A percentile compares a stretch with the other conserved stretches of the same genome.
phyloP scores from a whole-genome alignment of 192 early-diverging fungal genomes.

The Entomortierella chlamydospora region DNA sequence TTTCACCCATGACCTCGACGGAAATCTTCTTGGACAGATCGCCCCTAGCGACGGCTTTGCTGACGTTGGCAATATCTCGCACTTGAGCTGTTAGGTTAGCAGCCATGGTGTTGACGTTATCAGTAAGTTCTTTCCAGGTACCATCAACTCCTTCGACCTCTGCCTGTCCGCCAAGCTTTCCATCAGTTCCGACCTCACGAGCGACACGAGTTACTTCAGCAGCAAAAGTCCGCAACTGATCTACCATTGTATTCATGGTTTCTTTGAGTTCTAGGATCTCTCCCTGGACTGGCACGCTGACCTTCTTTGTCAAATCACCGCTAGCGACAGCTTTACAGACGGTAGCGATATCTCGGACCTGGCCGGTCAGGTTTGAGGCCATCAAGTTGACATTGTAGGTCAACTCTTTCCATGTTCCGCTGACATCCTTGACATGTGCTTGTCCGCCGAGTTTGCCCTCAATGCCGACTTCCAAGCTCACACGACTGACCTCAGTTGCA shows the following conservation, averaged over 20 bases:
- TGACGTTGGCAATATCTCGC: conserved; percentile 71
- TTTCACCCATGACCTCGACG: conserved; percentile 70
- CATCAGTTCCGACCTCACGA: conserved; percentile 71
- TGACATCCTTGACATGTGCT: conserved; percentile 65
- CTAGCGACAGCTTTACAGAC: conserved; percentile 68
- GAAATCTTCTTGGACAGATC: conserved; percentile 69
- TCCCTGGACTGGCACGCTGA: conserved; percentile 66
- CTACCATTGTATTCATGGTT: conserved; percentile 70
- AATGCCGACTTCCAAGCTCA: conserved; percentile 68
- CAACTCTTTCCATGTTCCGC: conserved; percentile 69
- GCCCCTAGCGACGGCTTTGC: conserved; percentile 72
- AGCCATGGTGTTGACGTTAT: conserved; percentile 80
- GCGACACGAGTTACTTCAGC: conserved; percentile 71
- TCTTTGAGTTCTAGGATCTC: conserved; percentile 72
- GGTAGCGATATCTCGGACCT: conserved; percentile 69
- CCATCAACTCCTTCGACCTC: conserved; percentile 66
- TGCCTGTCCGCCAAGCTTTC: conserved; percentile 60
- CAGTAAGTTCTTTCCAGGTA: conserved; percentile 76
- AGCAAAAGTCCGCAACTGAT: conserved; percentile 41
- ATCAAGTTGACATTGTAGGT: conserved; percentile 73
- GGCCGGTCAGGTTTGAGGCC: conserved; percentile 67
- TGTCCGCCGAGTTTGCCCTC: conserved; percentile 69
- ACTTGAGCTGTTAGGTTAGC: conserved; percentile 71
- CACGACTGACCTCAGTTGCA: conserved; percentile 69
- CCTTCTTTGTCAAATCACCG: conserved; percentile 66